Evolutionary conservation across 345 rosid species (phyloP).

Genomic region (Sisymbrium altissimum): DNA sequence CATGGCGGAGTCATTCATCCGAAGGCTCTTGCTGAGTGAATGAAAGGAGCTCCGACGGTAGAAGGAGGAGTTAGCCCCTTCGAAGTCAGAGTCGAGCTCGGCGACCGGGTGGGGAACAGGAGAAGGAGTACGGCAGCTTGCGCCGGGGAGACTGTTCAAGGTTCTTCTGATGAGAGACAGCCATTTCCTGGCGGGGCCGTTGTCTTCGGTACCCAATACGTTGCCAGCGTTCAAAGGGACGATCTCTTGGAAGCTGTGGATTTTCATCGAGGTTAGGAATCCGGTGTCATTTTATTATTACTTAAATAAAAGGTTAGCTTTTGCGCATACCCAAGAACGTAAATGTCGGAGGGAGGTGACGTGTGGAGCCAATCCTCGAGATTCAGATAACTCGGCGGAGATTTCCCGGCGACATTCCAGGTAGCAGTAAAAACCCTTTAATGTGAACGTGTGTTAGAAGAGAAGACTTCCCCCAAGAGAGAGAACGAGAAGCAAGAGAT

Average conservation of each 20-base stretch:
- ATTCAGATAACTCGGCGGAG: constrained; percentile 80
- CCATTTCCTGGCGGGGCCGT: constrained; percentile 97
- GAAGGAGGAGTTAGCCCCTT: constrained; percentile 55
- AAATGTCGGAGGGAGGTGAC: constrained; percentile 89
- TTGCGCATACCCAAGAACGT: constrained; percentile 81
- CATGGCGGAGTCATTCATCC: constrained; percentile 48
- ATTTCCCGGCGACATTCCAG: constrained; percentile 98
- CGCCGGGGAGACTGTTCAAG: constrained; percentile 79
- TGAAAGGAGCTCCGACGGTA: constrained; percentile 78
- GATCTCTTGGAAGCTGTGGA: constrained; percentile 86
- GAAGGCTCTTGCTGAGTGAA: constrained; percentile 67
- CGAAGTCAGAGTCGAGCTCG: constrained; percentile 86
- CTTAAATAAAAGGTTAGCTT: background rate
- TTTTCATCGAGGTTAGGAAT: background rate
- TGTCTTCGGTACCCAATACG: constrained; percentile 91
- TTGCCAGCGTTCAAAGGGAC: constrained; percentile 98
- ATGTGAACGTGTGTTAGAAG: too few species aligned
- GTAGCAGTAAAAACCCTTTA: constrained; percentile 70
- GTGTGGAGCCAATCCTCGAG: constrained; percentile 97
- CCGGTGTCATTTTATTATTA: too few species aligned
- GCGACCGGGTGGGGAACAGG: constrained; percentile 83
- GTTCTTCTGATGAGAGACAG: constrained; percentile 77
- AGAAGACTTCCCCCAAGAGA: too few species aligned
- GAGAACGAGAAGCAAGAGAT: too few species aligned
- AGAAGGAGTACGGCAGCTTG: constrained; percentile 62